Base-by-base conservation (phyloP, 176 grass and related monocot species). In the Microstegium vimineum region DNA sequence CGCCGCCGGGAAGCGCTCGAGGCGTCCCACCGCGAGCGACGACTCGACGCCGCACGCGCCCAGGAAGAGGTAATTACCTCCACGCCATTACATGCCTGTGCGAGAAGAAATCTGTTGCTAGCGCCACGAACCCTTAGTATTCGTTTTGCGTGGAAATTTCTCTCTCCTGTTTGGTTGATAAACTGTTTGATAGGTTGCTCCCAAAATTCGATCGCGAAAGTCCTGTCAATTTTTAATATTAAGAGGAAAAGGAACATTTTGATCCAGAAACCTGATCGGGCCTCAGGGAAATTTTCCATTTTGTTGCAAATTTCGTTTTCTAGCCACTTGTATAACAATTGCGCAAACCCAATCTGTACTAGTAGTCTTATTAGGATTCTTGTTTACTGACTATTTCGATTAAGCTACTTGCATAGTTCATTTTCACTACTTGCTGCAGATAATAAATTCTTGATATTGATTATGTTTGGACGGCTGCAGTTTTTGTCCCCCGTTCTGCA, bases 1-100 rank as follows among this genome's bases (percentile, higher is more conserved):
- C 86, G 93, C 69, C 91, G 83, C 28, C 87, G 80, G 20, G 89
- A 95, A 6, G 96, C 96, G 60, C 65, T 99, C 71, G 93, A 99
- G 72, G 93, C 85, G 0, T 85, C 93, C 26, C 89, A 99, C 71
- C 61, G 87, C 56, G 89, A 84, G 79, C 86, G 84, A 32, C 92
- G 93, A 32, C 89, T 95, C 49, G 96, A 95, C 15, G 96, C 89
- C 79, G 91, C 89, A 34, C 91, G 80, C 49, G 80, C 94, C 10
- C 85, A 92, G 89, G 91, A 93, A 77, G 75, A 89, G 83, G 87
- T 89, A 81, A 34, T 13, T 6, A 10, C 26, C 23, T 16, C 42
- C 43, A 18, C 32, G 46, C 18, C 18, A 10, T 11, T 31, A 49
- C 42, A 69, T 77, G 34, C 54, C 13, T 40, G 15, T 36, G 7